Evolutionary conservation across 805 yeast species (phyloP), one percentile per base, ranked within the genome.

Genomic region (Candida adriatica): DNA sequence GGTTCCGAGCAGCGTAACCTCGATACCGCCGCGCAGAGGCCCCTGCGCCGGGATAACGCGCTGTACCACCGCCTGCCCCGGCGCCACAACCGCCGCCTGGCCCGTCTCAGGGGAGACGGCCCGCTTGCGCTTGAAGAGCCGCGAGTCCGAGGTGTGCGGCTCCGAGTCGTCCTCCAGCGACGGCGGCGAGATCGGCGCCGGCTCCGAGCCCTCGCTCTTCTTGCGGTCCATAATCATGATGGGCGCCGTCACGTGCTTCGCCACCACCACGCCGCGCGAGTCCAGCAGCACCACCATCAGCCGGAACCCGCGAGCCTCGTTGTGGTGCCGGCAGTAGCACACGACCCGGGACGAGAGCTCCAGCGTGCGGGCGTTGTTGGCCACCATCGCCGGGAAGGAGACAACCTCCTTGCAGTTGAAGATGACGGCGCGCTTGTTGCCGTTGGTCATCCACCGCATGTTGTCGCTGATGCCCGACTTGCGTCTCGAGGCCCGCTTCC

Each of bases 301-400:
- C 49, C 74, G 75, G 62, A 88, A 90, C 2, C 98, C 98, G 24
- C 70, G 70, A n/a, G 78, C 64, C 41, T 88, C 95, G 43, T 77
- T 75, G 58, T 92, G 98, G 58, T 92, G 98, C 43, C 97, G 75
- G 60, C 97, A 92, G 55, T 92, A 90, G 58, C 98, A 90, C 8
- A 90, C 90, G 25, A 92, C 75, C 57, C 98, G 73, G 16, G 95
- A 62, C 14, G 74, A 72, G 5, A 76, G 53, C 30, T 69, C 75
- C 13, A 73, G 48, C 21, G 47, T 49, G 27, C 61, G 62, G 11
- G 55, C 53, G 27, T 46, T 43, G n/a, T 51, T 37, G 11, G 24
- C 26, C 6, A 49, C 46, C 18, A 80, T 77, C 17, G 79, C 65
- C 6, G 84, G 83, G 47, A 82, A 72, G 10, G 85, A 73, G 24